These are phyloP conservation scores for Dacryopinax primogenitus DNA, from an alignment of 768 basidiomycete genomes.

Conservation along the genomic window DNA sequence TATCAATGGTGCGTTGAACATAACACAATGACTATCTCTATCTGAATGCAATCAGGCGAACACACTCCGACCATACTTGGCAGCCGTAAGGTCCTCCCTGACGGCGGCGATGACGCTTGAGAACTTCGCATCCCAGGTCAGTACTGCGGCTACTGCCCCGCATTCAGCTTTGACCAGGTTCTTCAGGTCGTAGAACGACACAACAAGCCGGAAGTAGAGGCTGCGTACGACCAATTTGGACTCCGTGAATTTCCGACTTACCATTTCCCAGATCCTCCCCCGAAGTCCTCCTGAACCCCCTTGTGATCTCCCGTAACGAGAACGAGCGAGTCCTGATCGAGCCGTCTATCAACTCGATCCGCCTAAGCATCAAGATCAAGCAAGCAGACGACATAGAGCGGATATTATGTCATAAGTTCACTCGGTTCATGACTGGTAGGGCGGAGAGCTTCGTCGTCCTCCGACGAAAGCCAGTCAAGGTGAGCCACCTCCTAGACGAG, in stretches of 20 bases:
- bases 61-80: slow-evolving; percentile 87
- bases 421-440: slow-evolving; percentile 96
- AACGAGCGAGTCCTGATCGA: slow-evolving; percentile 96
- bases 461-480: slow-evolving; percentile 82
- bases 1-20: background rate
- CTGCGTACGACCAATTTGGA: slow-evolving; percentile 39
- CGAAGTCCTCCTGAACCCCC: slow-evolving; percentile 86
- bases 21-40: too few species aligned
- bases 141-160: slow-evolving; percentile 1
- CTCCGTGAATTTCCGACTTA: background rate
- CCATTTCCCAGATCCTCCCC: slow-evolving; percentile 54
- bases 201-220: slow-evolving; percentile 94
- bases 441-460: slow-evolving; percentile 96
- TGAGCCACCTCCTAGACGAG: slow-evolving; percentile 29
- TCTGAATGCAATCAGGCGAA: too few species aligned
- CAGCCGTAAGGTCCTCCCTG: slow-evolving; percentile 86
- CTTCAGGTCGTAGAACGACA: slow-evolving; percentile 84
- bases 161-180: background rate
- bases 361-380: slow-evolving; percentile 95
- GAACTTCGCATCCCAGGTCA: slow-evolving; percentile 93
- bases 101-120: slow-evolving; percentile 96
- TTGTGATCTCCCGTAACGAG: slow-evolving; percentile 92
- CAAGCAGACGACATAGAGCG: slow-evolving; percentile 98
- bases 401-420: slow-evolving; percentile 95
- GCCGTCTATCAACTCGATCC: slow-evolving; percentile 91